Percentiles rank a stretch among this genome's conserved stretches.
phyloP scores from a whole-genome alignment of 352 stramenopile genomes.

The Pythium apleroticum region DNA sequence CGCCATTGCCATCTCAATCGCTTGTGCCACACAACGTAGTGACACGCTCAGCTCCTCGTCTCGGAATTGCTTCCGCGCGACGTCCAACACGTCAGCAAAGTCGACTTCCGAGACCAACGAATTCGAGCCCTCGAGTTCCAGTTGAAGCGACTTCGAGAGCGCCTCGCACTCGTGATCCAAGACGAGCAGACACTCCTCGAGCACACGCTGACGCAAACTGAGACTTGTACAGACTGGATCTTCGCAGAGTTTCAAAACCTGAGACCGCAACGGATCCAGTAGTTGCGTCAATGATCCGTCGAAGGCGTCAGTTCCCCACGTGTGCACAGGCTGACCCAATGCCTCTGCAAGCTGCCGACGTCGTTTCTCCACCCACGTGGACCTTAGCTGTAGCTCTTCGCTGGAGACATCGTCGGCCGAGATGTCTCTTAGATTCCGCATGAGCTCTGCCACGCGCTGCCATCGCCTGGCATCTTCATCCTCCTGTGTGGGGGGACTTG shows the following conservation, averaged over 20 bases:
- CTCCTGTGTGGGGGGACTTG: background rate
- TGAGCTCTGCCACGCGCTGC: constrained; percentile 5
- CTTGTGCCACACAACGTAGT: background rate
- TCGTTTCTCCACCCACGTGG: background rate
- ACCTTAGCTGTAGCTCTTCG: background rate
- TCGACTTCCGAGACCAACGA: constrained; percentile 28
- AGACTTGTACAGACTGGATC: background rate
- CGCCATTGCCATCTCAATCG: background rate
- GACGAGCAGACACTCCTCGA: constrained; percentile 11
- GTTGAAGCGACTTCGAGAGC: constrained; percentile 8
- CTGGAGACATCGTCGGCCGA: background rate
- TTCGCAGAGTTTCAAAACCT: background rate
- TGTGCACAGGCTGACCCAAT: background rate
- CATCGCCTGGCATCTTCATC: background rate
- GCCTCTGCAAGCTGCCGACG: background rate
- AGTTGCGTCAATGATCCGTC: constrained; percentile 8
- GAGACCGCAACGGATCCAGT: background rate
- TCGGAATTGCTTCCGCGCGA: constrained; percentile 8
- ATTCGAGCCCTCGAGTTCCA: constrained; percentile 11
- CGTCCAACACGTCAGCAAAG: constrained; percentile 16
- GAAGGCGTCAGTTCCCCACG: background rate
- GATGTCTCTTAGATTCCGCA: background rate
- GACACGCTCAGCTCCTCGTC: background rate
- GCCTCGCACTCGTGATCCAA: constrained; percentile 14
- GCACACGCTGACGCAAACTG: constrained; percentile 2